phyloP scores from a whole-genome alignment of 2,329 filamentous ascomycete species.

The Cercospora sesami region DNA sequence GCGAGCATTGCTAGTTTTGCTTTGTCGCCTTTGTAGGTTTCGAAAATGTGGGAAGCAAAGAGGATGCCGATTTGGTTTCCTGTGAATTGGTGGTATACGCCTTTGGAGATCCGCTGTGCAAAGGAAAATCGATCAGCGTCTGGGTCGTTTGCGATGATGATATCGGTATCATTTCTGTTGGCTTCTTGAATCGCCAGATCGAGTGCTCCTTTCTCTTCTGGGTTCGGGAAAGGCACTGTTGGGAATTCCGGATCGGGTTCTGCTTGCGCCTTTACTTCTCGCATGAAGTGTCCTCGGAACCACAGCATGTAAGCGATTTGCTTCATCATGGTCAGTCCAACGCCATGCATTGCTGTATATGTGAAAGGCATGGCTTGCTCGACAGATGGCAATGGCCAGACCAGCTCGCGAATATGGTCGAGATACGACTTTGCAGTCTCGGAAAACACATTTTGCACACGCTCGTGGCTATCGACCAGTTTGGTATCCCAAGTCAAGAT shows the following conservation, averaged over 20 bases:
- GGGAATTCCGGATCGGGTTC: slow-evolving; percentile 64
- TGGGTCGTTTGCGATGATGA: slow-evolving; percentile 64
- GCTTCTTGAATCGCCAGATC: slow-evolving; percentile 60
- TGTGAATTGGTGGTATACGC: slow-evolving; percentile 61
- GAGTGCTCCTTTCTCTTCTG: slow-evolving; percentile 63
- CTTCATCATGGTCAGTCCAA: slow-evolving; percentile 53
- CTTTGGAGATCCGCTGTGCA: slow-evolving; percentile 57
- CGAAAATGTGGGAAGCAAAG: slow-evolving; percentile 58
- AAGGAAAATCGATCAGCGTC: slow-evolving; percentile 65
- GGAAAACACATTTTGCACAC: slow-evolving; percentile 46
- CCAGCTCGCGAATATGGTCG: slow-evolving; percentile 35
- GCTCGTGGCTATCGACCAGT: slow-evolving; percentile 44
- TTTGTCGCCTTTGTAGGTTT: slow-evolving; percentile 46
- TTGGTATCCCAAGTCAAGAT: slow-evolving; percentile 53
- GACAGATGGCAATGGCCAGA: slow-evolving; percentile 29
- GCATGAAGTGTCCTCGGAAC: slow-evolving; percentile 40
- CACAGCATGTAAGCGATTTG: slow-evolving; percentile 42
- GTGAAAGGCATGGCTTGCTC: slow-evolving; percentile 44
- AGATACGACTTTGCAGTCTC: slow-evolving; percentile 48
- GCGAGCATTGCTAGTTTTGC: slow-evolving; percentile 57
- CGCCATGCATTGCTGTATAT: slow-evolving; percentile 60
- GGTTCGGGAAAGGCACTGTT: slow-evolving; percentile 65
- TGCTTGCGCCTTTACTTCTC: slow-evolving; percentile 53
- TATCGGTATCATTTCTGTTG: slow-evolving; percentile 47
- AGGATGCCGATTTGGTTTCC: slow-evolving; percentile 66